Conservation (phyloP, 2,329 filamentous ascomycete genomes). For the Penicillium hesseltinei region DNA sequence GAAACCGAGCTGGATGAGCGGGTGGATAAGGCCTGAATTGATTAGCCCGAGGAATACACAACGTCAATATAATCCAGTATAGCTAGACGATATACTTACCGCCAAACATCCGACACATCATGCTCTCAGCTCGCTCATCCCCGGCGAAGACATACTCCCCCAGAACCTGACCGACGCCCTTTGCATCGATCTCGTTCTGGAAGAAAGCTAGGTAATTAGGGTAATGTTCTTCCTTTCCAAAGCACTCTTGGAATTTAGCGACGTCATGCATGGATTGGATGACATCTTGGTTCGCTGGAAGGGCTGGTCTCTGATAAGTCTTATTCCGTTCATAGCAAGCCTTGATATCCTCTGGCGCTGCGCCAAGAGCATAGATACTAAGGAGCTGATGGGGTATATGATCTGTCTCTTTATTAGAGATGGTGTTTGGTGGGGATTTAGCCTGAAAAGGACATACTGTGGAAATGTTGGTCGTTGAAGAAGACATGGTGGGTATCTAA, state of each 20-base stretch:
- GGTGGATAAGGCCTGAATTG: conserved; percentile 65
- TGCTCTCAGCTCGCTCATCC: conserved; percentile 62
- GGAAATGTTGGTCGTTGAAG: conserved; percentile 72
- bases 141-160: conserved; percentile 67
- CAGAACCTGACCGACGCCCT: conserved; percentile 62
- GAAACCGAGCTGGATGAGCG: conserved; percentile 81
- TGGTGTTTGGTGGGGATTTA: neutral
- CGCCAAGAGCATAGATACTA: conserved; percentile 72
- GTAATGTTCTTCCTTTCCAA: conserved; percentile 67
- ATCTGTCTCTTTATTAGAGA: conserved; percentile 44
- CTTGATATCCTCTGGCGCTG: conserved; percentile 58
- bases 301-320: conserved; percentile 62
- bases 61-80: conserved; percentile 2
- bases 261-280: conserved; percentile 59
- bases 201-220: conserved; percentile 75
- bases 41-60: neutral
- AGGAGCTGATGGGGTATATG: conserved; percentile 79
- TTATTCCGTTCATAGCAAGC: conserved; percentile 64
- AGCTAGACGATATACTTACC: conserved; percentile 44
- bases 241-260: conserved; percentile 54
- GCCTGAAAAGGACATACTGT: conserved; percentile 48
- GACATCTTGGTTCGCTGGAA: conserved; percentile 49
- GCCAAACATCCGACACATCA: conserved; percentile 67
- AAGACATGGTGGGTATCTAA: conserved; percentile 72
- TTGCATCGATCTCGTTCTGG: conserved; percentile 65